Conservation (phyloP, 2,329 filamentous ascomycete genomes). For the Fusarium neocosmosporiellum region DNA sequence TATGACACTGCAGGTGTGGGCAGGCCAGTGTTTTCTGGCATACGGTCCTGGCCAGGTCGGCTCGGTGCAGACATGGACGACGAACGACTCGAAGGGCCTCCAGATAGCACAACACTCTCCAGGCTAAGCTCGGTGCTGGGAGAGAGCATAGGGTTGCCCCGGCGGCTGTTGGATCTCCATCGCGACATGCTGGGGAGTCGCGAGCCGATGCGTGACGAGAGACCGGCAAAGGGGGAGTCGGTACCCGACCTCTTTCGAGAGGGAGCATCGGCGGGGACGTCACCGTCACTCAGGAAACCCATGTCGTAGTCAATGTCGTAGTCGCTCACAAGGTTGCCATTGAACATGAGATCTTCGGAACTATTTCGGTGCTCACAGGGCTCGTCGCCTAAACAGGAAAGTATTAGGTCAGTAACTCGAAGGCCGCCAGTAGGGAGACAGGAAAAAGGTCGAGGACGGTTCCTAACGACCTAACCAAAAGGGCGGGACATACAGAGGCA, state of each 20-base stretch:
- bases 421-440: conserved; percentile 5
- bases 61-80: conserved; percentile 78
- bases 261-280: conserved; percentile 60
- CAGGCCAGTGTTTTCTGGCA: conserved; percentile 65
- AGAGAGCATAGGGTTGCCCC: conserved; percentile 58
- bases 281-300: conserved; percentile 73
- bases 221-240: conserved; percentile 70
- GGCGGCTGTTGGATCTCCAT: conserved; percentile 60
- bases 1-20: conserved; percentile 73
- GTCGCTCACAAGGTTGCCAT: conserved; percentile 52
- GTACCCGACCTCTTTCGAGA: conserved; percentile 63
- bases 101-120: conserved; percentile 76
- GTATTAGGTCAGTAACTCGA: conserved; percentile 27
- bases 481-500: conserved; percentile 76
- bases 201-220: conserved; percentile 74
- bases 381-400: conserved; percentile 64
- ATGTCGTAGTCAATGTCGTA: conserved; percentile 72
- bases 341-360: conserved; percentile 52
- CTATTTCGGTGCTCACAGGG: conserved; percentile 68
- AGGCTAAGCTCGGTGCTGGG: conserved; percentile 87
- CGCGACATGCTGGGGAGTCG: conserved; percentile 66
- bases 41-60: conserved; percentile 57
- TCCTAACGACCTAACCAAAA: conserved; percentile 12
- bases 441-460: conserved; percentile 9
- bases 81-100: conserved; percentile 78